Percentiles rank a stretch among this genome's conserved stretches.
Evolutionary conservation across 805 yeast genomes (phyloP).

Genomic region (Metschnikowia colocasiae): DNA sequence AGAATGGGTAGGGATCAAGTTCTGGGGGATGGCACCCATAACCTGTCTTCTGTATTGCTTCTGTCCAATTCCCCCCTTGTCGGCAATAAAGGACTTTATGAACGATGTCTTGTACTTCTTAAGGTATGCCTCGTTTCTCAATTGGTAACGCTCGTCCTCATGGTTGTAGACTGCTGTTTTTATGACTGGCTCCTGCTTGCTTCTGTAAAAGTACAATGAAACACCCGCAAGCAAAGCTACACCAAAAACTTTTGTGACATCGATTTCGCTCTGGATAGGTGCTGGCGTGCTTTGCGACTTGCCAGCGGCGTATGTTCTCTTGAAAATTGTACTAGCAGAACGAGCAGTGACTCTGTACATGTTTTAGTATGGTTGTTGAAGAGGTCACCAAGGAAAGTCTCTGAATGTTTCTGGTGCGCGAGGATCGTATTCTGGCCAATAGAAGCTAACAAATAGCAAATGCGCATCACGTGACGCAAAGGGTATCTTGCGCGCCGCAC

Average conservation of each 20-base stretch:
- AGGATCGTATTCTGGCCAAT: constrained; percentile 10
- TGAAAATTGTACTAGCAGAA: constrained; percentile 14
- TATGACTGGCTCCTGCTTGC: constrained; percentile 30
- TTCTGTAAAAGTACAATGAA: constrained; percentile 22
- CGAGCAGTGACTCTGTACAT: constrained; percentile 20
- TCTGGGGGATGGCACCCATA: constrained; percentile 29
- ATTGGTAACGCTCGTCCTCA: constrained; percentile 28
- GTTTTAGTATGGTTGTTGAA: neutral
- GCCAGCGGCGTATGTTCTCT: constrained; percentile 17
- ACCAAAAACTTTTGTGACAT: constrained; percentile 39
- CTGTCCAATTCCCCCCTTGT: constrained; percentile 45
- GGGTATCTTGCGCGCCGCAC: neutral
- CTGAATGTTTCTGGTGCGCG: constrained; percentile 2
- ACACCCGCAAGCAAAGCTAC: constrained; percentile 39
- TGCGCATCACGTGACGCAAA: neutral
- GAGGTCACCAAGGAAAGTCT: neutral
- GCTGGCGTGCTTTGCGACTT: constrained; percentile 16
- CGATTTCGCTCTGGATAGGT: constrained; percentile 29
- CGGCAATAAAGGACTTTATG: constrained; percentile 39
- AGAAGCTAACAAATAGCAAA: constrained; percentile 5
- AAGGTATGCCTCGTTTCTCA: constrained; percentile 36
- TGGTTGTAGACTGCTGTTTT: constrained; percentile 36
- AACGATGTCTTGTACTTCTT: constrained; percentile 41
- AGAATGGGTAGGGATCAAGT: constrained; percentile 40
- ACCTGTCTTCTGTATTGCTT: constrained; percentile 35